phyloP scores from a whole-genome alignment of 2,329 filamentous ascomycete genomes.

The Zalaria sp. region DNA sequence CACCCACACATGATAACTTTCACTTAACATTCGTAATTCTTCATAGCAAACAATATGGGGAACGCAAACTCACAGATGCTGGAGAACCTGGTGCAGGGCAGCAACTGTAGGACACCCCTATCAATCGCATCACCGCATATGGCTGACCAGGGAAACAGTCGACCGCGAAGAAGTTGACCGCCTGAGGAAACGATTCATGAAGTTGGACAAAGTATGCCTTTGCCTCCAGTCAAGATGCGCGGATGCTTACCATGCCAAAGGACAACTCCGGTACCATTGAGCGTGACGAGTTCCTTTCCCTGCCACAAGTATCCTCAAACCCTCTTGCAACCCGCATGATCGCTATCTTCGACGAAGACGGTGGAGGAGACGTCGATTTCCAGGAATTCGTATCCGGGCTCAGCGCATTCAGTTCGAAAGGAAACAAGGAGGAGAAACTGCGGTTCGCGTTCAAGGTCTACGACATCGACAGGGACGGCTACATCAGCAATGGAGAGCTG shows the following conservation, averaged over 20 bases:
- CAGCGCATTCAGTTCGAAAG: slow-evolving; percentile 91
- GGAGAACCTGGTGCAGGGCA: slow-evolving; percentile 90
- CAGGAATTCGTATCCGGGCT: slow-evolving; percentile 95
- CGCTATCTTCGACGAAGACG: slow-evolving; percentile 97
- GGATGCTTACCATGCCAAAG: slow-evolving; percentile 31
- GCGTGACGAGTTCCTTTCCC: slow-evolving; percentile 91
- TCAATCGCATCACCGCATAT: neutral
- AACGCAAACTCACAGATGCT: slow-evolving; percentile 55
- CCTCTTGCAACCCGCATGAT: slow-evolving; percentile 98
- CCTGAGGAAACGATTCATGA: slow-evolving; percentile 96
- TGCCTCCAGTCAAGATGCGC: slow-evolving; percentile 1
- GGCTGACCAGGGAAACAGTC: slow-evolving; percentile 41
- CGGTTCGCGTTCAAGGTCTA: slow-evolving; percentile 98
- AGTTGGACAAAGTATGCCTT: slow-evolving; percentile 74
- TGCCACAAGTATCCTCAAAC: slow-evolving; percentile 96
- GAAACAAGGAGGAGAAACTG: slow-evolving; percentile 98
- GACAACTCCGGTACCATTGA: slow-evolving; percentile 98
- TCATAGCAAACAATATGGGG: slow-evolving; percentile 23
- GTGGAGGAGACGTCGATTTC: slow-evolving; percentile 94
- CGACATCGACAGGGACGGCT: slow-evolving; percentile 96
- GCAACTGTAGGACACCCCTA: slow-evolving; percentile 60
- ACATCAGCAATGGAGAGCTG: slow-evolving; percentile 95
- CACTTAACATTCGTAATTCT: too few species aligned
- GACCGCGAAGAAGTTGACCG: slow-evolving; percentile 95
- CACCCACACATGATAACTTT: too few species aligned